Percentiles rank a stretch among this genome's conserved stretches.
Conservation (phyloP, 306 rosid species). For the Corylus avellana region DNA sequence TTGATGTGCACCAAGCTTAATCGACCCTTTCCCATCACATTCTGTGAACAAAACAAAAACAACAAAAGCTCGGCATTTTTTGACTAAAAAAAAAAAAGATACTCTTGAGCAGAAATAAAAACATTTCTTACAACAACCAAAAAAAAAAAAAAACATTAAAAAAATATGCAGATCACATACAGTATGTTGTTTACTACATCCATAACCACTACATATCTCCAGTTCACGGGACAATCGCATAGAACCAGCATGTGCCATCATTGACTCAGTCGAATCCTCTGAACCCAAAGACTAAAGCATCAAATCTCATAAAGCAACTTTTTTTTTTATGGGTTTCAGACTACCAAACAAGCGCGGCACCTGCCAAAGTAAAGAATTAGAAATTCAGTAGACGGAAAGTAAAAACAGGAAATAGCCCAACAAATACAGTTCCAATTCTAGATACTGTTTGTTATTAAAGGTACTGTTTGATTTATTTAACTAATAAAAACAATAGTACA, state of each 20-base stretch:
- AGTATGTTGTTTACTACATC: conserved; percentile 42
- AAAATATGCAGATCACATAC: conserved; percentile 45
- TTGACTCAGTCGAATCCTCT: conserved; percentile 23
- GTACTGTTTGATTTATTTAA: not conserved
- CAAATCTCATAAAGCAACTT: not conserved
- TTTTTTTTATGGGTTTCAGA: not conserved
- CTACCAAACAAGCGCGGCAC: conserved; percentile 10
- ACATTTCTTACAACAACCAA: not conserved
- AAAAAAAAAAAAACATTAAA: conserved; percentile 2
- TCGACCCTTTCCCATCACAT: conserved; percentile 50
- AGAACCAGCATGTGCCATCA: conserved; percentile 66
- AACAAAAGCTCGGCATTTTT: conserved; percentile 24
- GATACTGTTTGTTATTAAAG: not conserved
- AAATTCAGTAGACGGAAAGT: not conserved
- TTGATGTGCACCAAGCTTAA: conserved; percentile 54
- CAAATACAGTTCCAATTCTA: not conserved
- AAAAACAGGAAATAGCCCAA: not conserved
- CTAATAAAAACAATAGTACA: not conserved
- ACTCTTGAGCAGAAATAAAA: not conserved
- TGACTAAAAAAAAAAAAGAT: conserved; percentile 1
- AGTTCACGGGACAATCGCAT: conserved; percentile 53
- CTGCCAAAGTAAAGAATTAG: not conserved
- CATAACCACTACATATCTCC: conserved; percentile 33
- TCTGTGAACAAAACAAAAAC: conserved; percentile 34
- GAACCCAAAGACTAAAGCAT: conserved; percentile 23